A percentile compares a stretch with the other conserved stretches of the same genome.
These are phyloP conservation scores for Penicillium sp. DNA, from an alignment of 2,329 filamentous ascomycete genomes.

Conservation along the genomic window DNA sequence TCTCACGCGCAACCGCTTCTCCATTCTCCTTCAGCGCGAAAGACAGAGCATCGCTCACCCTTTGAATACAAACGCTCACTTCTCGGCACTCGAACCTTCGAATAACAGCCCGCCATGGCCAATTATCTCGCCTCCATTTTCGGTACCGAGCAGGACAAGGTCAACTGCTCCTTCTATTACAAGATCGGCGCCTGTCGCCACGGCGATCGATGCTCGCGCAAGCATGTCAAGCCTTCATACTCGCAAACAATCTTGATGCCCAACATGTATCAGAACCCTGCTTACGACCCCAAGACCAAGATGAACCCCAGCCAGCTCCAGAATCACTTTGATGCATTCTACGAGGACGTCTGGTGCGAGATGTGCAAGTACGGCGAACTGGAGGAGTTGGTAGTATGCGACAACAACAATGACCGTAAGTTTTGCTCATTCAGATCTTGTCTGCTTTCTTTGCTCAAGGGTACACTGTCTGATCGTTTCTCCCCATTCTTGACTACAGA, in stretches of 20 bases:
- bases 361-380: constrained; percentile 98
- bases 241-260: constrained; percentile 95
- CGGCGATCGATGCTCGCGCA: constrained; percentile 94
- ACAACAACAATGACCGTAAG: constrained; percentile 97
- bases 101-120: constrained; percentile 57
- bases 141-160: constrained; percentile 98
- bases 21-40: neutral
- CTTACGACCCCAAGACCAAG: constrained; percentile 92
- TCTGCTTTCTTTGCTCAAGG: neutral
- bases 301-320: constrained; percentile 95
- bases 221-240: constrained; percentile 99
- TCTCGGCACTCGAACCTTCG: neutral
- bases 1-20: constrained; percentile 2
- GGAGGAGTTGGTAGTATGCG: constrained; percentile 96
- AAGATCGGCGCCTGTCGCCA: constrained; percentile 99
- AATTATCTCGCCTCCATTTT: constrained; percentile 99
- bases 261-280: constrained; percentile 98
- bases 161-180: constrained; percentile 99
- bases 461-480: constrained; percentile 11
- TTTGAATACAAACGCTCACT: neutral
- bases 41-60: neutral
- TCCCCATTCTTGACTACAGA: constrained; percentile 47
- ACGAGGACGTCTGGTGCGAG: constrained; percentile 99
- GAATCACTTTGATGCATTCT: constrained; percentile 99
- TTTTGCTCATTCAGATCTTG: constrained; percentile 29